Conservation (phyloP, 2,329 filamentous ascomycete species). For the Hypoxylon rubiginosum region DNA sequence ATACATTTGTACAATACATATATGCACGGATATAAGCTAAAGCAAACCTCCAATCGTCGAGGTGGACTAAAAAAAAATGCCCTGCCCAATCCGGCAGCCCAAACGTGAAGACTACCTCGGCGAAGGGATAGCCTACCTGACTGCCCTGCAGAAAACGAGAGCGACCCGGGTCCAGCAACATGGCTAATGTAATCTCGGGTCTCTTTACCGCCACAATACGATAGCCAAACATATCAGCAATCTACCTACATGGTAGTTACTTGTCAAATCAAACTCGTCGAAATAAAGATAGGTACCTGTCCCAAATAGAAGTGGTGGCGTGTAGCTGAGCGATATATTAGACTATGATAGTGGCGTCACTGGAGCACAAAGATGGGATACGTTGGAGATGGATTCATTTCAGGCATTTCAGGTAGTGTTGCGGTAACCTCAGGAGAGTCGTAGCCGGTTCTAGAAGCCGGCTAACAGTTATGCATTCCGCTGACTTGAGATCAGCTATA, state of each 20-base stretch:
- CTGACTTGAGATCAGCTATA: conserved; percentile 10
- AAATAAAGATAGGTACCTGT: background rate
- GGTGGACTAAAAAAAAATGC: background rate
- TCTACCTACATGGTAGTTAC: no score
- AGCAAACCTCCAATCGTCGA: conserved; percentile 6
- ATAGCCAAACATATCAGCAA: background rate
- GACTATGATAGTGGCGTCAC: background rate
- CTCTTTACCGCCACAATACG: background rate
- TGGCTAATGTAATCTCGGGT: background rate
- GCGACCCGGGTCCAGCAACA: background rate
- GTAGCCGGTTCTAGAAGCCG: conserved; percentile 25
- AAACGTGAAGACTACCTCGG: background rate
- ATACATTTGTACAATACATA: background rate
- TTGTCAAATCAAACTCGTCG: background rate
- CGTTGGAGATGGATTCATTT: background rate
- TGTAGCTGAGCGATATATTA: conserved; percentile 2
- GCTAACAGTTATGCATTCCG: conserved; percentile 1
- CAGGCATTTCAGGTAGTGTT: background rate
- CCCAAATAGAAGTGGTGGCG: background rate
- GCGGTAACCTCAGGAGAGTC: conserved; percentile 4
- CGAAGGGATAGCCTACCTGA: conserved; percentile 7
- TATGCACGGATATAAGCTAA: background rate
- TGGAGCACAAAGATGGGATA: background rate
- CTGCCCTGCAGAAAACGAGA: background rate
- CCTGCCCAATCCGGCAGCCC: conserved; percentile 20